A percentile compares a stretch with the other conserved stretches of the same genome.
Conservation (phyloP, 805 yeast species). For the Cyberlindnera saturnus region DNA sequence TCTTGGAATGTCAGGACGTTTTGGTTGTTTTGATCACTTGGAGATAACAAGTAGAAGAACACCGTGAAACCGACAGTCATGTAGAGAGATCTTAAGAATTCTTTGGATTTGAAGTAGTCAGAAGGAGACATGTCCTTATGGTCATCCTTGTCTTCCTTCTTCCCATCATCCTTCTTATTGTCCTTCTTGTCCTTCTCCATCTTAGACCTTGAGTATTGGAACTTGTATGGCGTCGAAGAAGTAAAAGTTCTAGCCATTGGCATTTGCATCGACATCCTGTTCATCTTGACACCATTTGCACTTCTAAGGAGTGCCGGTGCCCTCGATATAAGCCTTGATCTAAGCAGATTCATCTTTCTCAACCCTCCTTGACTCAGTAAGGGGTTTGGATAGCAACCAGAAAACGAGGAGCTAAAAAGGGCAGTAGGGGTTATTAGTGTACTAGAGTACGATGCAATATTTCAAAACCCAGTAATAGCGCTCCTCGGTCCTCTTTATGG, state of each 20-base stretch:
- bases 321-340: constrained; percentile 1
- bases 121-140: constrained; percentile 25
- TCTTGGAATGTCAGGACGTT: constrained; percentile 63
- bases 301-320: not conserved
- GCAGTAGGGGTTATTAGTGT: too few species aligned
- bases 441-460: too few species aligned
- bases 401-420: too few species aligned
- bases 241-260: not conserved
- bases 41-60: constrained; percentile 29
- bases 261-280: not conserved
- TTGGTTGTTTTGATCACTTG: constrained; percentile 21
- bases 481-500: too few species aligned
- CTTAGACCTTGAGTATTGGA: constrained; percentile 8
- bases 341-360: constrained; percentile 1
- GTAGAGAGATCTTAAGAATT: constrained; percentile 33
- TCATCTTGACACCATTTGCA: too few species aligned
- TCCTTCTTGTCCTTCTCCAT: constrained; percentile 7
- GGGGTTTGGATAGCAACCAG: too few species aligned
- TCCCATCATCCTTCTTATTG: constrained; percentile 11
- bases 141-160: constrained; percentile 17
- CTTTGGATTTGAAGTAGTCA: constrained; percentile 37
- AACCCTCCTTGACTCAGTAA: too few species aligned
- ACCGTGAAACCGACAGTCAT: constrained; percentile 33
- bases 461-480: too few species aligned
- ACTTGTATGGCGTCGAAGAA: not conserved